Percentiles rank a stretch among this genome's conserved stretches.
Conservation (phyloP, 148 eudicot genomes). For the Rhododendron simsii region DNA sequence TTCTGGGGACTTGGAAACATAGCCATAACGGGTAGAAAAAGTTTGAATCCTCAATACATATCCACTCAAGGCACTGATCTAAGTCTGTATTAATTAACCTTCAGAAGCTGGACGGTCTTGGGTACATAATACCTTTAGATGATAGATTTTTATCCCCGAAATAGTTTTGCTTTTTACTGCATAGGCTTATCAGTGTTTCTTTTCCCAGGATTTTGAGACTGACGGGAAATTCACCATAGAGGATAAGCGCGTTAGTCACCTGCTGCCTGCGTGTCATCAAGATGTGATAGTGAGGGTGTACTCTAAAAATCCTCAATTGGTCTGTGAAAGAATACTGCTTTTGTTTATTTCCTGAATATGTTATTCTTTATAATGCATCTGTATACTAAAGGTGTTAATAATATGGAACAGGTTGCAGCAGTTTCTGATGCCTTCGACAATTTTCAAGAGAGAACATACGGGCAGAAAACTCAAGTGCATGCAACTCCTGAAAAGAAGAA, state of each 20-base stretch:
- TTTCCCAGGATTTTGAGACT: constrained; percentile 65
- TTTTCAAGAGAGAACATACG: constrained; percentile 48
- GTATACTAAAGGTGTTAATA: neutral
- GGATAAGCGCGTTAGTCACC: constrained; percentile 59
- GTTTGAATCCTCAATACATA: neutral
- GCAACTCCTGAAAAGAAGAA: constrained; percentile 74
- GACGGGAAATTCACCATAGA: constrained; percentile 43
- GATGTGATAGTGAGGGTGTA: constrained; percentile 84
- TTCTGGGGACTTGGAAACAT: neutral
- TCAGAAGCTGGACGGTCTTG: too few species aligned
- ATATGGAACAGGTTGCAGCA: constrained; percentile 49
- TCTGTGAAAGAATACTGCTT: constrained; percentile 1
- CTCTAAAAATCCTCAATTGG: constrained; percentile 75
- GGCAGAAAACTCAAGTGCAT: constrained; percentile 74
- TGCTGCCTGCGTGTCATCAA: constrained; percentile 62
- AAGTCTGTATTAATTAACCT: too few species aligned
- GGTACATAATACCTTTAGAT: too few species aligned
- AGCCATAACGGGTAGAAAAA: neutral
- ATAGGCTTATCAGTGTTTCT: neutral
- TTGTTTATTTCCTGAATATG: neutral
- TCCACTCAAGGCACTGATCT: neutral
- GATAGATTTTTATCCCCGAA: neutral
- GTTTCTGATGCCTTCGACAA: constrained; percentile 82
- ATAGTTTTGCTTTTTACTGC: neutral
- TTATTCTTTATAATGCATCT: neutral